Conservation (phyloP, 345 rosid species). For the Bruguiera sexangula region DNA sequence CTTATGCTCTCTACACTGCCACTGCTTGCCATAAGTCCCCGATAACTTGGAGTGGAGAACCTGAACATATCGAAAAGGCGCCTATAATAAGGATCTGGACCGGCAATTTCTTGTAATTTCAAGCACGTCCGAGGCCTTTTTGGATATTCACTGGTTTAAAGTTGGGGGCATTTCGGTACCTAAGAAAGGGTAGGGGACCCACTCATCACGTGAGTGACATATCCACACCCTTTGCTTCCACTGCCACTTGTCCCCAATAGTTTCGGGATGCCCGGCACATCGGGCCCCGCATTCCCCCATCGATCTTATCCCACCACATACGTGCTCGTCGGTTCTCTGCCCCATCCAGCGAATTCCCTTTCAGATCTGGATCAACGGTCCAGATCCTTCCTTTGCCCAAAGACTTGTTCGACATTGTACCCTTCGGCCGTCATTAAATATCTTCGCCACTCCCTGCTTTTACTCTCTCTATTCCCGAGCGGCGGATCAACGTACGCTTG, state of each 20-base stretch:
- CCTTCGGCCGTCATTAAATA: constrained; percentile 29
- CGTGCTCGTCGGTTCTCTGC: no score
- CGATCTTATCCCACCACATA: constrained; percentile 43
- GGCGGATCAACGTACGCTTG: neutral
- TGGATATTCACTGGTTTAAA: neutral
- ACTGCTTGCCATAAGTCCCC: no score
- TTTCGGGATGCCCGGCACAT: neutral
- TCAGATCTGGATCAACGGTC: constrained; percentile 39
- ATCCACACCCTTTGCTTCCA: neutral
- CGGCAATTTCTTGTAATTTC: neutral
- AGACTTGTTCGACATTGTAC: constrained; percentile 25
- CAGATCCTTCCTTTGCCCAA: constrained; percentile 15
- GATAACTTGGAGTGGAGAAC: no score
- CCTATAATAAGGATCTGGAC: no score
- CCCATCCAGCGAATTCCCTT: neutral
- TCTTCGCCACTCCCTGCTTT: neutral
- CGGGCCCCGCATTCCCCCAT: constrained; percentile 15
- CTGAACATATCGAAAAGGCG: no score
- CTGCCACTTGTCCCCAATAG: neutral
- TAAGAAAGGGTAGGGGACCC: neutral
- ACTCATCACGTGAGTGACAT: constrained; percentile 20
- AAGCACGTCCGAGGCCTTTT: neutral
- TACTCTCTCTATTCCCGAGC: neutral
- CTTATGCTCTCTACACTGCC: no score
- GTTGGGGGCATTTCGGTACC: constrained; percentile 4